A percentile compares a stretch with the other conserved stretches of the same genome.
These are phyloP conservation scores for Alternaria incomplexa DNA, from an alignment of 2,329 filamentous ascomycete genomes.

Conservation along the genomic window DNA sequence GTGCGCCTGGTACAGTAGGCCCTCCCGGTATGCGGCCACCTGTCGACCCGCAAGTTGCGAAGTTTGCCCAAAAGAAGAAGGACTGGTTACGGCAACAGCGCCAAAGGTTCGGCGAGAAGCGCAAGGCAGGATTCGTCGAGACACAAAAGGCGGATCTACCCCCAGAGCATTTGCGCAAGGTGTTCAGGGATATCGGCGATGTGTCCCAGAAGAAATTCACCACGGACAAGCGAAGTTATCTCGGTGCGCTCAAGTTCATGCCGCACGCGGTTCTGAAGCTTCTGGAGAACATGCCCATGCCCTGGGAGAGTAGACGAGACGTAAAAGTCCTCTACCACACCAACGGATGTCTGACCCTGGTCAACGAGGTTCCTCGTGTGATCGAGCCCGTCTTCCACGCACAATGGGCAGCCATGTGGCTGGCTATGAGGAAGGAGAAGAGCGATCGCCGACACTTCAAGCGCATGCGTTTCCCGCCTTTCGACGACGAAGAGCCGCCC, in stretches of 20 bases:
- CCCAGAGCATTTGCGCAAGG: constrained; percentile 96
- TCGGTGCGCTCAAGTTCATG: constrained; percentile 99
- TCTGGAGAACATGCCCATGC: constrained; percentile 99
- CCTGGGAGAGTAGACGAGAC: constrained; percentile 94
- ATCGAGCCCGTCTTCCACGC: constrained; percentile 98
- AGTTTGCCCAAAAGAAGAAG: constrained; percentile 98
- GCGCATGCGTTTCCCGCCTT: constrained; percentile 97
- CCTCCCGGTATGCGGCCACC: constrained; percentile 76
- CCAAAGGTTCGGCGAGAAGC: constrained; percentile 94
- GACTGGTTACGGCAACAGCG: constrained; percentile 94
- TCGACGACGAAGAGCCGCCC: constrained; percentile 97
- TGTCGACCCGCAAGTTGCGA: constrained; percentile 82
- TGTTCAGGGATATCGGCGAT: constrained; percentile 97
- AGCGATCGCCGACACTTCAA: constrained; percentile 96
- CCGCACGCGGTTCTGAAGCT: constrained; percentile 97
- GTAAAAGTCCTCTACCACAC: constrained; percentile 99
- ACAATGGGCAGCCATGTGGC: constrained; percentile 99
- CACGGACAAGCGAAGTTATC: constrained; percentile 96
- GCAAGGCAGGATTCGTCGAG: constrained; percentile 94
- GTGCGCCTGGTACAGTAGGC: constrained; percentile 57
- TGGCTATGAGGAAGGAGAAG: constrained; percentile 97
- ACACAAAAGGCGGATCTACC: constrained; percentile 99
- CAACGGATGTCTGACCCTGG: constrained; percentile 93
- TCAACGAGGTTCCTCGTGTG: constrained; percentile 95
- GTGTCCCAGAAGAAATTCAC: constrained; percentile 99